Conservation (phyloP, 805 yeast genomes). For the Zygosaccharomyces gambellarensis region DNA sequence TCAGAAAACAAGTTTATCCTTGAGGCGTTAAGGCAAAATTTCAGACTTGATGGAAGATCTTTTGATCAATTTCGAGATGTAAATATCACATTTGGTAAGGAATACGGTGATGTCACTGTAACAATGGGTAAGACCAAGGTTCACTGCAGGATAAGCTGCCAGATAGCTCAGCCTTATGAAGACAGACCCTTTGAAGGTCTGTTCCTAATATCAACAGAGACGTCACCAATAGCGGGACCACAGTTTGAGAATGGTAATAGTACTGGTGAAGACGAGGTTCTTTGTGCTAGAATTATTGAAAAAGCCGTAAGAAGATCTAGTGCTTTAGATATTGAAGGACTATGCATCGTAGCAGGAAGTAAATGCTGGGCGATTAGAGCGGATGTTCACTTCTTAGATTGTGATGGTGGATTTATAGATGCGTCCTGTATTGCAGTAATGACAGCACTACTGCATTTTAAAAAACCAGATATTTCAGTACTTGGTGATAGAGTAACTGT, state of each 20-base stretch:
- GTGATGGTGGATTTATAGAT: slow-evolving; percentile 91
- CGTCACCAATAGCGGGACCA: slow-evolving; percentile 85
- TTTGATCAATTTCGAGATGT: slow-evolving; percentile 62
- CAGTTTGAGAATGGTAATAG: slow-evolving; percentile 67
- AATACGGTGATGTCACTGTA: slow-evolving; percentile 78
- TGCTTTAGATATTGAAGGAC: slow-evolving; percentile 83
- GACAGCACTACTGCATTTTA: slow-evolving; percentile 77
- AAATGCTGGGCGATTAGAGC: slow-evolving; percentile 90
- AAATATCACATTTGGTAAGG: slow-evolving; percentile 58
- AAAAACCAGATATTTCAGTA: slow-evolving; percentile 77
- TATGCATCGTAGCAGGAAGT: slow-evolving; percentile 86
- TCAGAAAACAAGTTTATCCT: slow-evolving; percentile 60
- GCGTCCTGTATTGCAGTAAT: slow-evolving; percentile 87
- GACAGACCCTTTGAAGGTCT: slow-evolving; percentile 93
- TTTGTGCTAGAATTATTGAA: slow-evolving; percentile 78
- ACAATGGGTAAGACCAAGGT: slow-evolving; percentile 63
- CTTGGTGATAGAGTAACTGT: slow-evolving; percentile 60
- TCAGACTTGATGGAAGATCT: slow-evolving; percentile 67
- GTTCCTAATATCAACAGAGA: slow-evolving; percentile 78
- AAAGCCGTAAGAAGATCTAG: slow-evolving; percentile 87
- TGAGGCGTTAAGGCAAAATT: slow-evolving; percentile 56
- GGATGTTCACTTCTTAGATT: slow-evolving; percentile 81
- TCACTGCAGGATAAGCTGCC: slow-evolving; percentile 57
- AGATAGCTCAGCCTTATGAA: slow-evolving; percentile 73
- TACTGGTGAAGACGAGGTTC: slow-evolving; percentile 72